Evolutionary conservation across 1,139 yeast genomes (phyloP), one percentile per base, ranked within the genome.

Genomic region (Spathaspora sp.): DNA sequence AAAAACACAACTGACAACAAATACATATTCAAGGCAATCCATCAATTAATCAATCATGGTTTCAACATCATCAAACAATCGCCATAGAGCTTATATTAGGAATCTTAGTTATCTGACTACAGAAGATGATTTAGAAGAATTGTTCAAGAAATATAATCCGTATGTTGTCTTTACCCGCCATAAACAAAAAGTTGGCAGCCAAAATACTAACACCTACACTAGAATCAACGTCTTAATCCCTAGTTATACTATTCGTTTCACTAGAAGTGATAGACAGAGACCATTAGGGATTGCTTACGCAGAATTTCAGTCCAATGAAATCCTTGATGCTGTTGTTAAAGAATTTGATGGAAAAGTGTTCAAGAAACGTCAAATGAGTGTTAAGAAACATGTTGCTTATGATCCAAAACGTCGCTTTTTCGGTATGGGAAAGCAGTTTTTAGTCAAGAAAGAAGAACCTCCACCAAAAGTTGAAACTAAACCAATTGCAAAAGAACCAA

Each of bases 101-200:
- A 90, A 93, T 83, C 77, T 93, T 61, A 84, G 81, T 59, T 59
- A 77, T 50, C 93, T 85, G 56, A 80, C 81, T 66, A 64, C 84
- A 47, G 88, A 84, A 60, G 88, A 82, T 52, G 86, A 86, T 64
- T 84, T 93, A 63, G 78, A 76, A 63, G 82, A 81, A 56, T 72
- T 89, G 63, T 93, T 93, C 66, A 70, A 73, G 60, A 75, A 82
- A 57, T 82, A 61, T 67, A 98, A 52, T 20, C 56, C 56, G 57
- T 52, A 48, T 17, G 57, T 54, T 33, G n/a, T 36, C 16, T 15
- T 27, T 39, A 24, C 26, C 44, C 39, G 38, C 37, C 31, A n/a
- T n/a, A n/a, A n/a, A 15, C 25, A 20, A 18, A 25, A 11, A 25
- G n/a, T 18, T n/a, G 18, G 34, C 39, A 43, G n/a, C 23, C 25